Conservation (phyloP, 179 eudicot species). For the Silene coronaria region DNA sequence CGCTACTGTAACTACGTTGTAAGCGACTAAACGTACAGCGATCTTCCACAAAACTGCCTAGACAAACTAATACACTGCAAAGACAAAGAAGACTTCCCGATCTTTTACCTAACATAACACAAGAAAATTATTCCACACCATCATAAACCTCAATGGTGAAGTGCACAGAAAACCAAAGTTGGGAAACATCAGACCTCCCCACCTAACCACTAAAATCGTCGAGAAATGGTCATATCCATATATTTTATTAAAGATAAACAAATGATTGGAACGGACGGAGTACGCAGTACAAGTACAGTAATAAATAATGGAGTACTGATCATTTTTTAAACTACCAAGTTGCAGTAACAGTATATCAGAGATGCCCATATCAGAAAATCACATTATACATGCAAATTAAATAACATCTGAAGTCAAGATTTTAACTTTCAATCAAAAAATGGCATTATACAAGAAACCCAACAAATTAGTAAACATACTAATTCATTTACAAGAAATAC, state of each 20-base stretch:
- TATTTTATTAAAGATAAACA: no score
- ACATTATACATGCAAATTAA: conserved; percentile 2
- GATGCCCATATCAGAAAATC: conserved; percentile 13
- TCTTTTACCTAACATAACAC: neutral
- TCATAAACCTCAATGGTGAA: conserved; percentile 1
- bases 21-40: no score
- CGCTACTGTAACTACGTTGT: no score
- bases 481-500: neutral
- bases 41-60: no score
- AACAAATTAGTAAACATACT: neutral
- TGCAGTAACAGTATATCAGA: neutral
- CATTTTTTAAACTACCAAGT: conserved; percentile 11
- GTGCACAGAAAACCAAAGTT: conserved; percentile 7
- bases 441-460: neutral
- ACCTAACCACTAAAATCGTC: no score
- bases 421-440: neutral
- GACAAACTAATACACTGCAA: no score
- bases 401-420: conserved; percentile 9
- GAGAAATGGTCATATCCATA: neutral
- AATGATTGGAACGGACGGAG: no score
- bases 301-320: no score
- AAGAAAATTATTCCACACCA: conserved; percentile 3
- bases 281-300: no score
- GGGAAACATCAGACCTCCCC: no score
- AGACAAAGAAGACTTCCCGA: no score